These are phyloP conservation scores for Lagenidium sp. DNA, from an alignment of 352 stramenopile genomes.

Conservation along the genomic window DNA sequence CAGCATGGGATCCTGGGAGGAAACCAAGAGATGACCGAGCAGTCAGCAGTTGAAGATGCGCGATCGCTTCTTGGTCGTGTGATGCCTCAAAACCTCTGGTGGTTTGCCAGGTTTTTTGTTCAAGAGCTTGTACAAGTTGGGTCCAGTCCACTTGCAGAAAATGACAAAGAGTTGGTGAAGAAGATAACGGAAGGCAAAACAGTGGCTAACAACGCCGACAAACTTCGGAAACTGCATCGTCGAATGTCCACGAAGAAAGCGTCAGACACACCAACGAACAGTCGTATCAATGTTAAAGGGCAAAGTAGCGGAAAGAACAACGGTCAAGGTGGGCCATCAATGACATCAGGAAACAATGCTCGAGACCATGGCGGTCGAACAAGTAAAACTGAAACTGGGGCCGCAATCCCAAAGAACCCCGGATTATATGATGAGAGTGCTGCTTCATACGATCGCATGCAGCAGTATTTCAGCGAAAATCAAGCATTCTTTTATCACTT, in stretches of 20 bases:
- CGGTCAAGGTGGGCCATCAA: background rate
- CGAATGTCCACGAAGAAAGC: constrained; percentile 53
- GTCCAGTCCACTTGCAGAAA: constrained; percentile 59
- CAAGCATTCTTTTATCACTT: constrained; percentile 77
- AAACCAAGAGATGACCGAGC: constrained; percentile 14
- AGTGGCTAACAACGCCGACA: constrained; percentile 53
- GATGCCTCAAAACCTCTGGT: constrained; percentile 49
- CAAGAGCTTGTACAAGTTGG: constrained; percentile 58
- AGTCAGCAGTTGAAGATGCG: constrained; percentile 17
- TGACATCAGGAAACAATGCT: background rate
- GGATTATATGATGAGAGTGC: no score
- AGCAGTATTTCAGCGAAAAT: constrained; percentile 24
- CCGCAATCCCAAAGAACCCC: no score
- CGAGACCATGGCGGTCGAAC: background rate
- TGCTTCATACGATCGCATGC: no score
- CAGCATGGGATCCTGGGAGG: constrained; percentile 40
- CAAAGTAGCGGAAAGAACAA: background rate
- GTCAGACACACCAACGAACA: background rate
- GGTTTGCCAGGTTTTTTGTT: constrained; percentile 72
- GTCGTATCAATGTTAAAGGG: background rate
- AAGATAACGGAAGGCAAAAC: constrained; percentile 67
- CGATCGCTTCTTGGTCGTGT: constrained; percentile 28
- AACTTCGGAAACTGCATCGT: constrained; percentile 57
- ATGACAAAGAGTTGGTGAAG: constrained; percentile 56
- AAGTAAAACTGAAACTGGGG: no score